Evolutionary conservation across 2,329 filamentous ascomycete species (phyloP), one percentile per base, ranked within the genome.

Genomic region (Pseudogymnoascus sp.): DNA sequence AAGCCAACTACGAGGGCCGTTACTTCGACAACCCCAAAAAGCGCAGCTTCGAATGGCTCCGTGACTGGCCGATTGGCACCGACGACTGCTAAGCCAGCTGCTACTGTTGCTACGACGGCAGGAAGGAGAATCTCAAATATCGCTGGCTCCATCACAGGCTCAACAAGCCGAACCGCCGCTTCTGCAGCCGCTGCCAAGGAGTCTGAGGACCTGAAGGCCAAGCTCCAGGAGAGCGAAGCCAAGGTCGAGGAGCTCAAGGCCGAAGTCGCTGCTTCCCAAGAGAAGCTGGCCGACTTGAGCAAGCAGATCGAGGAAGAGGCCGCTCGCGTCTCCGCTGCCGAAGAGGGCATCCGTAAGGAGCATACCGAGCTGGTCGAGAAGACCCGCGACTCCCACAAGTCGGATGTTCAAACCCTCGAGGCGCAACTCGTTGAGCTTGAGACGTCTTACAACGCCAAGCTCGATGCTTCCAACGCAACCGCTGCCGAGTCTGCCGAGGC

Each of bases 71-170:
- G 76, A 4, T 68, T 69, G n/a, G 65, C 75, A 10, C 75, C 73
- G 65, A 68, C 76, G 23, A 67, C 74, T 4, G 31, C 59, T 21
- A 67, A 69, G 63, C 65, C 70, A 53, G 44, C 66, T 18, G 77
- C 75, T 64, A 72, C 78, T 59, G 69, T 76, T 16, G 16, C 63
- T 23, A 63, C 67, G 37, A 66, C 42, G 8, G 77, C 80, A 16
- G 84, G 80, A 71, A 88, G 86, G 75, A 78, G 84, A 31, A 74
- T 87, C 16, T 86, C 85, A 8, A 78, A 78, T 0, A 76, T 78
- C 21, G 76, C 79, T 28, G 71, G 74, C 1, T 70, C 79, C 3
- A 62, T 75, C 10, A 70, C 76, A 16, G 63, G 75, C 25, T 73
- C 77, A 36, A 71, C 78, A 10, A 36, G 34, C 10, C 59, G 59